Conservation (phyloP, 108 stramenopile genomes). For the Tribonema minus region DNA sequence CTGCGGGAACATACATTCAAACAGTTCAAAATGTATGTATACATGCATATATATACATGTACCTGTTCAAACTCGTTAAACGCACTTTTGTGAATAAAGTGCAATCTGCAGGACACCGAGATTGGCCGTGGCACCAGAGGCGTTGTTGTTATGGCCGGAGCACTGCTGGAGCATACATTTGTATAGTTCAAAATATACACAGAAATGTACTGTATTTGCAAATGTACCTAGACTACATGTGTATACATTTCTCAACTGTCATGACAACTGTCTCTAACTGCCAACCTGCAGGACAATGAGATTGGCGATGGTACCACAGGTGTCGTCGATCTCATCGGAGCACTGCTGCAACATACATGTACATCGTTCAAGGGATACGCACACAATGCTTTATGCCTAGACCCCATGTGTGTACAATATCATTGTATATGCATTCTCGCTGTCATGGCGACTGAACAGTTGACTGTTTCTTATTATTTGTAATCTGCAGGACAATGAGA, state of each 20-base stretch:
- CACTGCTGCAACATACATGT: constrained; percentile 81
- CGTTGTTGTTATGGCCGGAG: constrained; percentile 97
- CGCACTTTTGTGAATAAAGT: too few relatives aligned
- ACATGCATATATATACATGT: too few relatives aligned
- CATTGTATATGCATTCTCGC: too few relatives aligned
- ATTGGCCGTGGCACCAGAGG: constrained; percentile 99
- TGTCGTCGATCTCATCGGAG: constrained; percentile 95
- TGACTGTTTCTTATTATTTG: too few relatives aligned
- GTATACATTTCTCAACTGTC: too few relatives aligned
- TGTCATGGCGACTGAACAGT: too few relatives aligned
- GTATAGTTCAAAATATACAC: constrained; percentile 42
- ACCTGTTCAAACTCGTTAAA: too few relatives aligned
- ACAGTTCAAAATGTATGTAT: constrained; percentile 42
- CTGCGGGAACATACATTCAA: constrained; percentile 79
- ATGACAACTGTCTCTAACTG: too few relatives aligned
- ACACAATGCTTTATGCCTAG: too few relatives aligned
- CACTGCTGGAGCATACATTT: constrained; percentile 81
- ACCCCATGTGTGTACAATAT: too few relatives aligned
- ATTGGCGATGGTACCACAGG: constrained; percentile 99
- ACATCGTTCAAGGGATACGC: constrained; percentile 46
- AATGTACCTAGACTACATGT: too few relatives aligned
- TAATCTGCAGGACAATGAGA: constrained; percentile 95
- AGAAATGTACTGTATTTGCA: too few relatives aligned
- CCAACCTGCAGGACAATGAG: constrained; percentile 94
- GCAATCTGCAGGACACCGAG: constrained; percentile 93